Evolutionary conservation across 768 basidiomycete species (phyloP), one percentile per base, ranked within the genome.

Genomic region (Krasilnikovozyma curviuscula): DNA sequence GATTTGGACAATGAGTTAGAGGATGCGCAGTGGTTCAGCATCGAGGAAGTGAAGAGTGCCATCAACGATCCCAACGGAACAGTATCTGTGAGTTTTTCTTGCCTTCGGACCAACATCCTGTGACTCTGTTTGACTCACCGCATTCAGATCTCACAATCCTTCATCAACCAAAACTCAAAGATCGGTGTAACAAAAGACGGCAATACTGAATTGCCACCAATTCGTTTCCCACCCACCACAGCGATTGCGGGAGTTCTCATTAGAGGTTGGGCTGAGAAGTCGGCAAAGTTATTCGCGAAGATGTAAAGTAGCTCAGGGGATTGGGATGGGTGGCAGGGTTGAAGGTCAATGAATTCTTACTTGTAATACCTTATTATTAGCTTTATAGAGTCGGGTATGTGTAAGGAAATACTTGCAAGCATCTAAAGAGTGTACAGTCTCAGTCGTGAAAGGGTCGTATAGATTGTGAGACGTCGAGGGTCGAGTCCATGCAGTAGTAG

Each of bases 1-100:
- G 88, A 95, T 61, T 72, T 98, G 2, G 91, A 95, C 60, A 91
- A 91, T 56, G 91, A 98, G 67, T 73, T 98, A n/a, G 78, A 78
- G 59, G 88, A 95, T 59, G 88, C 86, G 1, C 73, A 73, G 39
- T 98, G 84, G 84, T 93, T 77, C 65, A 77, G 78, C 10, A 76
- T 81, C 3, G 73, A 73, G 16, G 77, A 85, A 56, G 70, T 95
- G 29, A 63, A 72, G 6, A 64, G 68, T 0, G 74, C 85, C 7
- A 67, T 93, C 2, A 48, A 50, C 3, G 54, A 51, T 19, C 43
- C 60, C 4, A 52, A 54, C 5, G 41, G 57, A 19, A 55, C 57
- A 14, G 59, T 61, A 30, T 40, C 46, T 25, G 50, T 52, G 10
- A 30, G 40, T 42, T 3, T 29, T 23, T n/a, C 2, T 12, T 16